These are phyloP conservation scores for Geotrichum aggregatum DNA, from an alignment of 1,139 yeast genomes.

Conservation along the genomic window DNA sequence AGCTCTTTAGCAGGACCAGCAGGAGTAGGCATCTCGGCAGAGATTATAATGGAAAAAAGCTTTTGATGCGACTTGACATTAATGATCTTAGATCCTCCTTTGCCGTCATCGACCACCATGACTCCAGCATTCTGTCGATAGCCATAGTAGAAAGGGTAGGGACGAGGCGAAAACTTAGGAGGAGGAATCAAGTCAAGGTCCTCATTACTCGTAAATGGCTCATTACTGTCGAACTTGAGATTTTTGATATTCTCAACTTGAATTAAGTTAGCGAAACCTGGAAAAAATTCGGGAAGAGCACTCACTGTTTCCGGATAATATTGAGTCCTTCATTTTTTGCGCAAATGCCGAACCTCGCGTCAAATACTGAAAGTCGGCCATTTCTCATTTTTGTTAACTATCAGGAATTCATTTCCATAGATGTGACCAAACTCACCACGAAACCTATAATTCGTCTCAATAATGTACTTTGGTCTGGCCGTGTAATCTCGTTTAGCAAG, in stretches of 20 bases:
- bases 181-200: conserved; percentile 81
- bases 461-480: conserved; percentile 38
- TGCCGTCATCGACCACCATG: conserved; percentile 52
- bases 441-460: conserved; percentile 70
- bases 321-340: conserved; percentile 41
- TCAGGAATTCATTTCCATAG: not conserved
- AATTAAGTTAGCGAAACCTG: conserved; percentile 25
- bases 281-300: not conserved
- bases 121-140: conserved; percentile 57
- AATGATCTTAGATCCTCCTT: conserved; percentile 34
- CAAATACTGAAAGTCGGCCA: conserved; percentile 81
- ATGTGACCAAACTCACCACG: conserved; percentile 38
- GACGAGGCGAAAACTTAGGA: conserved; percentile 70
- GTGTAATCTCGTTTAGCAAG: conserved; percentile 24
- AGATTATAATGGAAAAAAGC: conserved; percentile 33
- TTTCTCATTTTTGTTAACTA: conserved; percentile 40
- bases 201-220: conserved; percentile 31
- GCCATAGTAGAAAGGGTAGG: conserved; percentile 72
- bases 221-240: conserved; percentile 35
- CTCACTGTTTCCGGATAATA: conserved; percentile 41
- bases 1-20: conserved; percentile 44
- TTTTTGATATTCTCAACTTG: conserved; percentile 36
- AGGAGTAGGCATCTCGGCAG: conserved; percentile 38
- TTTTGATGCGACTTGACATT: conserved; percentile 36
- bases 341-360: conserved; percentile 56